phyloP scores from a whole-genome alignment of 2,329 filamentous ascomycete genomes.

The Botrytis sinoallii region DNA sequence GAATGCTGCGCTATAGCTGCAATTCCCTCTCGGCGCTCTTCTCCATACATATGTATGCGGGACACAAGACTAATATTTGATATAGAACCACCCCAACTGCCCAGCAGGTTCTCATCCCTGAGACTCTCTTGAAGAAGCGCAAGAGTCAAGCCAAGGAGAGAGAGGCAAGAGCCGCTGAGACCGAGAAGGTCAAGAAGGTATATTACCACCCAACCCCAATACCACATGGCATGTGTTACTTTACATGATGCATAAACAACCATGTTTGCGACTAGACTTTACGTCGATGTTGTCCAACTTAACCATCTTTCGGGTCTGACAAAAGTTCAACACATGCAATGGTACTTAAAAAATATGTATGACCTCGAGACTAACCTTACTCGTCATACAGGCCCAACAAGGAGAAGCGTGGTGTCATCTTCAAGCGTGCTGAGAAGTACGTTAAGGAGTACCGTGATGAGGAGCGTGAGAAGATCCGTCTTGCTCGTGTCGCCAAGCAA shows the following conservation, averaged over 20 bases:
- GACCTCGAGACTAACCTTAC: conserved; percentile 40
- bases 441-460: conserved; percentile 98
- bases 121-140: conserved; percentile 99
- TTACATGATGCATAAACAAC: conserved; percentile 79
- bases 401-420: conserved; percentile 97
- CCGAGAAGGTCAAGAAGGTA: conserved; percentile 88
- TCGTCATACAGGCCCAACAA: conserved; percentile 77
- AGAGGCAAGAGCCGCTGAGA: conserved; percentile 76
- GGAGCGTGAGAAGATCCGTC: conserved; percentile 97
- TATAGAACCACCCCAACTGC: conserved; percentile 85
- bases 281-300: conserved; percentile 94
- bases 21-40: conserved; percentile 86
- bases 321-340: conserved; percentile 32
- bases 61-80: conserved; percentile 73
- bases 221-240: conserved; percentile 4
- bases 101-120: conserved; percentile 94
- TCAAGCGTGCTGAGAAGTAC: conserved; percentile 99
- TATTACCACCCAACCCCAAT: conserved; percentile 9
- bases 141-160: conserved; percentile 99
- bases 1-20: conserved; percentile 90
- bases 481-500: conserved; percentile 84
- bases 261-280: conserved; percentile 81
- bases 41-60: conserved; percentile 61
- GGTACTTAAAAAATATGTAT: conserved; percentile 25
- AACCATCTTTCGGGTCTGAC: conserved; percentile 99